A percentile compares a stretch with the other conserved stretches of the same genome.
Evolutionary conservation across 2,329 filamentous ascomycete species (phyloP).

Genomic region (Epichloe coenophiala): DNA sequence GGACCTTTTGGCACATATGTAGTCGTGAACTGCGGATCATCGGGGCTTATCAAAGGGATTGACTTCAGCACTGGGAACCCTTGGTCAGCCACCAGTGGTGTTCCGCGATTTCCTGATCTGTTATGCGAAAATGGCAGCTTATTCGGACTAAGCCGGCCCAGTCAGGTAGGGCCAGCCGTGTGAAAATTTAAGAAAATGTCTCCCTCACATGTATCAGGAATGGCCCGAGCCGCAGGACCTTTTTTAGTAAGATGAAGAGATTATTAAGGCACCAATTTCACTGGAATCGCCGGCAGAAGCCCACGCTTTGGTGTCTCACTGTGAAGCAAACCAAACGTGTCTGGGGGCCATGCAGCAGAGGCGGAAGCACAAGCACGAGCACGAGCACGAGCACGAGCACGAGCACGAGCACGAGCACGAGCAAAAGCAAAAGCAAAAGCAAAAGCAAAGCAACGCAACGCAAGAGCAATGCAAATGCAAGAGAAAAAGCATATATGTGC

Average conservation of each 20-base stretch:
- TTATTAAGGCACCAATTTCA: no score
- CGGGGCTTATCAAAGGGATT: no score
- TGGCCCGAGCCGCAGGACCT: background rate
- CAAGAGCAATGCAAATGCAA: slow-evolving; percentile 2
- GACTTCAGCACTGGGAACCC: no score
- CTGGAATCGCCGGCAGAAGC: no score
- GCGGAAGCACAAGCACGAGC: background rate
- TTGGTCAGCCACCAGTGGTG: no score
- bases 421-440: background rate
- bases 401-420: background rate
- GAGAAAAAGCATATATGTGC: slow-evolving; percentile 1
- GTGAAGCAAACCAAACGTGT: background rate
- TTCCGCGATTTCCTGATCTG: no score
- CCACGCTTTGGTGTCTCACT: no score
- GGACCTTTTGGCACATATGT: no score
- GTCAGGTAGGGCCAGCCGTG: background rate
- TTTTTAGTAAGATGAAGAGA: background rate
- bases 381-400: no score
- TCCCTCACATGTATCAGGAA: background rate
- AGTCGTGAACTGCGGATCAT: no score
- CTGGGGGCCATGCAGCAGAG: background rate
- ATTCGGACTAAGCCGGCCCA: no score
- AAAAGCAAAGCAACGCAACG: background rate
- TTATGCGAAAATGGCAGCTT: no score
- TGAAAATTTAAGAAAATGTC: background rate